Evolutionary conservation across 148 eudicot genomes (phyloP), one percentile per base, ranked within the genome.

Genomic region (Limonium bicolor): DNA sequence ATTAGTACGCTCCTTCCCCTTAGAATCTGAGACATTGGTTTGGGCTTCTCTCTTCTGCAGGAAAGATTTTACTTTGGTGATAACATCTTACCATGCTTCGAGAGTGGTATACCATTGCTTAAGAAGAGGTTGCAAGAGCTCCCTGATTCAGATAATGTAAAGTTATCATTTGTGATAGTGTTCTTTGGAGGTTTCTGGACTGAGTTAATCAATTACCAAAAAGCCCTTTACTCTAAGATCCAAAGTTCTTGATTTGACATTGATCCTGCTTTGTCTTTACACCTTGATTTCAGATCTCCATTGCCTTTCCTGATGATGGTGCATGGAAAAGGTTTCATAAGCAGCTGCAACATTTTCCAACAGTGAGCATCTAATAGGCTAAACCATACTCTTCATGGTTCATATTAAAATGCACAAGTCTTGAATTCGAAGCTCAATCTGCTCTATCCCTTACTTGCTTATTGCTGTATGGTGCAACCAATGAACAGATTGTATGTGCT

Each of bases 271-370:
- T 47, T 43, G 12, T 34, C 31, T 42, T 30, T 56, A 20, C 35
- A 14, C 41, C 2, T 29, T 47, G 21, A 15, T 38, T 24, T 34
- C 69, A 90, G 97, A 90, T 90, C 64, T 64, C 95, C 23, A 64
- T 90, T 44, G 99, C 99, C 50, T 90, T 90, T 65, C 99, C 99
- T 13, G 95, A 90, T 67, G 99, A 90, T 65, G 99, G 99, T 65
- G 78, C 99, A 23, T 90, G 99, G 99, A 90, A 90, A 73, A 70
- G 95, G 49, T 90, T 90, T 61, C 85, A 81, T 64, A 90, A 90
- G 70, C 93, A 80, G 78, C 85, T 90, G 50, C 99, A 90, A 54
- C 99, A 90, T 64, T 90, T 80, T 47, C 95, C 95, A 20, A 71
- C 54, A 77, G 99, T 85, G 77, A 62, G 79, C 56, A 18, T 41